These are phyloP conservation scores for Solanum chilense DNA, from an alignment of 257 asterid genomes.

Conservation along the genomic window DNA sequence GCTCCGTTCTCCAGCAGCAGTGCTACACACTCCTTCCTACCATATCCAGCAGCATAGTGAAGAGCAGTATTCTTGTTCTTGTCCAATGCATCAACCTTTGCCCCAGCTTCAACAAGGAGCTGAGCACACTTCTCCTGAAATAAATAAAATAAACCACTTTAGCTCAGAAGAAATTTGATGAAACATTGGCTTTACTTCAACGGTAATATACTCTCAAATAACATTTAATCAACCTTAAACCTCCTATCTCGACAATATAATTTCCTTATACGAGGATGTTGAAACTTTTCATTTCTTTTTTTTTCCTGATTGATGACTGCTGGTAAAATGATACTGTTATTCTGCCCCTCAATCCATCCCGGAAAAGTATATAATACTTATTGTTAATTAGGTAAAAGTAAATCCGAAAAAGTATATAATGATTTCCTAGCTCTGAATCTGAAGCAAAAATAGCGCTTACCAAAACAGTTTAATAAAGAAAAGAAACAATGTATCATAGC, in stretches of 20 bases:
- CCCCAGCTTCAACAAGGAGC: constrained; percentile 91
- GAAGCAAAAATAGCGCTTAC: background rate
- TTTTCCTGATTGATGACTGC: background rate
- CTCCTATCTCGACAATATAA: background rate
- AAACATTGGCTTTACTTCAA: background rate
- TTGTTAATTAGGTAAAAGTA: background rate
- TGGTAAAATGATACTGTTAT: background rate
- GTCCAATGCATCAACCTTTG: constrained; percentile 90
- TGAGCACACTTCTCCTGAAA: constrained; percentile 81
- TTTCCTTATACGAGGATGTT: background rate
- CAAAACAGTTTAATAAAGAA: background rate
- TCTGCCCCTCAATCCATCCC: background rate
- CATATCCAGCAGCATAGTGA: constrained; percentile 98
- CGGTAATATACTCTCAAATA: background rate
- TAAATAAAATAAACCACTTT: background rate
- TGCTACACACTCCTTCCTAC: constrained; percentile 91
- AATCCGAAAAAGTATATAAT: background rate
- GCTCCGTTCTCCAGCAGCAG: constrained; percentile 90
- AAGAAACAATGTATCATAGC: background rate
- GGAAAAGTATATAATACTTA: background rate
- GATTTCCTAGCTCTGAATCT: background rate
- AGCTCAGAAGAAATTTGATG: background rate
- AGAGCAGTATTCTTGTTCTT: constrained; percentile 98
- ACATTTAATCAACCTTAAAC: background rate
- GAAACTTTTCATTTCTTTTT: background rate